A percentile compares a stretch with the other conserved stretches of the same genome.
These are phyloP conservation scores for Coriaria nepalensis DNA, from an alignment of 306 rosid species.

Conservation along the genomic window DNA sequence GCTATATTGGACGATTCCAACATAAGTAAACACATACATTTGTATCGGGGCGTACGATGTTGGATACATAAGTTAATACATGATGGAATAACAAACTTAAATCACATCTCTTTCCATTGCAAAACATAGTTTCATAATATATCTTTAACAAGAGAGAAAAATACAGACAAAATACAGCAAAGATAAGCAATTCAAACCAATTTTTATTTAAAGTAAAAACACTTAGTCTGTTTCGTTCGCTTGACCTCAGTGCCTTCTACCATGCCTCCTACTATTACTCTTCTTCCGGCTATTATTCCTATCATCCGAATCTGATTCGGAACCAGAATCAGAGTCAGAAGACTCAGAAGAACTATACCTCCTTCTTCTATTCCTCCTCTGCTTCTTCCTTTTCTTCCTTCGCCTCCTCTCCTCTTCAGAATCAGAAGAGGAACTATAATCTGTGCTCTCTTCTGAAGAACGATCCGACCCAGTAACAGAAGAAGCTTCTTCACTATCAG, in stretches of 20 bases:
- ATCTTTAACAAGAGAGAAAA: too few species aligned
- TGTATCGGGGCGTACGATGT: too few species aligned
- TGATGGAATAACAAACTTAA: too few species aligned
- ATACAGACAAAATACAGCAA: too few species aligned
- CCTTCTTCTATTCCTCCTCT: conserved; percentile 42
- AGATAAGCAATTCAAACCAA: too few species aligned
- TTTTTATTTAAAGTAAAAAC: too few species aligned
- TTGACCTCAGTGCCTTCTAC: conserved; percentile 26
- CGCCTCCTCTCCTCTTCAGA: conserved; percentile 67
- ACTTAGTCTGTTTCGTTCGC: too few species aligned
- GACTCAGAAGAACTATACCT: conserved; percentile 74
- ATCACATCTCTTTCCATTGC: too few species aligned
- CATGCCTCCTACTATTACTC: conserved; percentile 31
- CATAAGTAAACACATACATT: too few species aligned
- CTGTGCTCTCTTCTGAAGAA: conserved; percentile 64
- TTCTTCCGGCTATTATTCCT: conserved; percentile 45
- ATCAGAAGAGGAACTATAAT: conserved; percentile 64
- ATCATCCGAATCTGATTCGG: conserved; percentile 62
- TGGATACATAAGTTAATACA: too few species aligned
- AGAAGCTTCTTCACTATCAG: conserved; percentile 67
- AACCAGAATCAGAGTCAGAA: conserved; percentile 39
- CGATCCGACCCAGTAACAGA: conserved; percentile 63
- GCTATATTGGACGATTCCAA: too few species aligned
- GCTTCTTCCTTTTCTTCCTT: conserved; percentile 62
- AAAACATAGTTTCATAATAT: too few species aligned